Base-by-base conservation (phyloP, 2,329 filamentous ascomycete species). In the Microdochium bolleyi region DNA sequence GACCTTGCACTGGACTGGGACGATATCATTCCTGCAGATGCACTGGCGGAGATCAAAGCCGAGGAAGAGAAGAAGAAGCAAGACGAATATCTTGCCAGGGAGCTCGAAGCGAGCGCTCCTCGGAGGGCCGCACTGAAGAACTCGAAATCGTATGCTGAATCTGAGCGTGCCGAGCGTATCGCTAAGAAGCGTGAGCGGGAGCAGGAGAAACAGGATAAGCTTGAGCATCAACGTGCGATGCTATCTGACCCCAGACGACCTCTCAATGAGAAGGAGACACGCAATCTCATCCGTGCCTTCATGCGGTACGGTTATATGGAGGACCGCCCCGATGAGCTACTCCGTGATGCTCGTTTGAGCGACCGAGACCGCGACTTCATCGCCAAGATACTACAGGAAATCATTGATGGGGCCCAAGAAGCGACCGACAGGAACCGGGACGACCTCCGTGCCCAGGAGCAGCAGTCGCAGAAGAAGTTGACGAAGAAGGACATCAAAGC, bases 401-500 rank as follows among this genome's bases (percentile, higher is more conserved):
- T 96, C 48, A 80, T 89, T 54, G 70, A 69, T 46, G 66, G 76
- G 24, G 80, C 80, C 49, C 74, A 76, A 46, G 72, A 80, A 52
- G 82, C 83, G 9, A 77, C 87, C 50, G 82, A 84, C 8, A 77
- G 76, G 32, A 87, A 90, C 60, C 87, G 81, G 56, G 84, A 85
- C 22, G 83, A 83, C 54, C 78, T 95, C 19, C 81, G 91, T 32
- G 84, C 87, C 56, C 89, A 91, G 63, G 90, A 96, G 61, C 89
- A 94, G 68, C 83, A 87, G 57, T 79, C 82, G 0, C 89, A 89
- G 64, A 95, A 94, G 66, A 79, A 84, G 2, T 72, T 95, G 52
- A 95, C 92, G 0, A 96, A 97, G 75, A 99, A 99, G 69, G 94
- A 99, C 66, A 90, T 90, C 70, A 99, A 99, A 70, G 94, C 94